Percentiles rank a stretch among this genome's conserved stretches.
phyloP scores from a whole-genome alignment of 345 rosid genomes.

The Cochlearia excelsa region DNA sequence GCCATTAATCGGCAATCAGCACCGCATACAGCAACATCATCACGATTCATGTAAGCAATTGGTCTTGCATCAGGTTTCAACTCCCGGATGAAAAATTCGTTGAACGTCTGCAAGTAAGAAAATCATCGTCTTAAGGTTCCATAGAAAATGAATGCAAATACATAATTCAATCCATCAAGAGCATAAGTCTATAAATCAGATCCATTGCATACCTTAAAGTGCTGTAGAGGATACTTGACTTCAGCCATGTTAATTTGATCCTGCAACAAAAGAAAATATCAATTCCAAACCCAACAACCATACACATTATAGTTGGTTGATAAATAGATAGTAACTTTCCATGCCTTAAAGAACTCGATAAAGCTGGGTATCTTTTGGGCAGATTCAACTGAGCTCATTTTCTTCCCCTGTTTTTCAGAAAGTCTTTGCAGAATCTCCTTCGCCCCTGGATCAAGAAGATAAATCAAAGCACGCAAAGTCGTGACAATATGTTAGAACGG shows the following conservation, averaged over 20 bases:
- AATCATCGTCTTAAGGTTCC: not conserved
- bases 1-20: conserved; percentile 93
- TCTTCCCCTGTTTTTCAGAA: conserved; percentile 86
- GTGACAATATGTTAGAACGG: not conserved
- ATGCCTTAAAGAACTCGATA: conserved; percentile 67
- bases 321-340: not conserved
- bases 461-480: conserved; percentile 3
- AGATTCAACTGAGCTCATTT: conserved; percentile 80
- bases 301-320: not conserved
- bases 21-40: conserved; percentile 69
- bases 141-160: not conserved
- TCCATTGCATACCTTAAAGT: conserved; percentile 62
- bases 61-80: conserved; percentile 79
- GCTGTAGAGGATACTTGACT: conserved; percentile 76
- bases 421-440: conserved; percentile 71
- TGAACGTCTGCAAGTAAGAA: conserved; percentile 62
- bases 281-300: conserved; percentile 1
- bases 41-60: conserved; percentile 46
- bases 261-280: conserved; percentile 40
- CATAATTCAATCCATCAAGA: not conserved
- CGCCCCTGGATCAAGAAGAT: conserved; percentile 56
- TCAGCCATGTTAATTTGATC: conserved; percentile 92
- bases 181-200: conserved; percentile 15
- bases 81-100: conserved; percentile 88
- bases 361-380: conserved; percentile 72